These are phyloP conservation scores for Sapria himalayana DNA, from an alignment of 345 rosid genomes.

Conservation along the genomic window DNA sequence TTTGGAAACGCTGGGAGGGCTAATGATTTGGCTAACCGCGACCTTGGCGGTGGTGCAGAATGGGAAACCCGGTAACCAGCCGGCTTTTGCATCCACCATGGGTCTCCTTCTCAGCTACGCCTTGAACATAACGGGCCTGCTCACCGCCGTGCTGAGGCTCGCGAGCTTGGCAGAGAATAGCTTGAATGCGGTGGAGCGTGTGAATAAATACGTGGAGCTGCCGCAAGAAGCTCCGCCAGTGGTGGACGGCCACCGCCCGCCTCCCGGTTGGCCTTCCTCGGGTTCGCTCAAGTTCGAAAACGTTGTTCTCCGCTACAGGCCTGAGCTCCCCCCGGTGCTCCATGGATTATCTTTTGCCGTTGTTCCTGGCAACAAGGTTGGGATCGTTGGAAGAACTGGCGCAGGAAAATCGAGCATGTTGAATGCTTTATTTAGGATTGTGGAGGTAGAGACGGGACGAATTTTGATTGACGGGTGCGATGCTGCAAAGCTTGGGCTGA, in stretches of 20 bases:
- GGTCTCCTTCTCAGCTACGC: conserved; percentile 98
- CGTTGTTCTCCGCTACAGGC: conserved; percentile 83
- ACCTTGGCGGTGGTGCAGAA: conserved; percentile 96
- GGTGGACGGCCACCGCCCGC: conserved; percentile 74
- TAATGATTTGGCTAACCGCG: conserved; percentile 99
- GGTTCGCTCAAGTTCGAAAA: conserved; percentile 81
- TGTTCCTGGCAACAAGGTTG: conserved; percentile 83
- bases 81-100: conserved; percentile 87
- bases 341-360: conserved; percentile 68
- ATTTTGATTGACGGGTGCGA: conserved; percentile 72
- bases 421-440: conserved; percentile 83
- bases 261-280: conserved; percentile 98
- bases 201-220: conserved; percentile 63
- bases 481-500: conserved; percentile 56
- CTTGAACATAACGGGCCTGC: conserved; percentile 58
- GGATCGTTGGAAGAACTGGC: conserved; percentile 97
- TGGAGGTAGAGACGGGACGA: conserved; percentile 86
- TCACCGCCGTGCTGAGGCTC: conserved; percentile 79
- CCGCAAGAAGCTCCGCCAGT: conserved; percentile 78
- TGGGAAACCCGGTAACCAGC: conserved; percentile 66
- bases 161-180: conserved; percentile 98
- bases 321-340: conserved; percentile 84
- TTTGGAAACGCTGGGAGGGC: conserved; percentile 76
- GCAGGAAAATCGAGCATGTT: conserved; percentile 98
- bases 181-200: conserved; percentile 86